Evolutionary conservation across 306 rosid genomes (phyloP).

Genomic region (Boehmeria nivea): DNA sequence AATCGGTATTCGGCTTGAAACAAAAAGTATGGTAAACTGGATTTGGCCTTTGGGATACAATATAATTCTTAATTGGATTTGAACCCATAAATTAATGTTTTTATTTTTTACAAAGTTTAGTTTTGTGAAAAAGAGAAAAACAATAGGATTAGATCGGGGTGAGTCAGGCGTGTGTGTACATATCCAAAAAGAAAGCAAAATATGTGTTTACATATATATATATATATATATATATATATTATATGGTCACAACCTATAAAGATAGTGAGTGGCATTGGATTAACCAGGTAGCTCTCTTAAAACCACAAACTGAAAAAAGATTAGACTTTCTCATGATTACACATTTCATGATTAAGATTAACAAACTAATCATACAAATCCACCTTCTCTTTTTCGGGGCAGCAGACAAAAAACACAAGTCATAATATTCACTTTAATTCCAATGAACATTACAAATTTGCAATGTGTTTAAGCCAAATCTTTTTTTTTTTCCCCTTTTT

Average conservation of each 20-base stretch:
- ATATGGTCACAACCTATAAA: neutral
- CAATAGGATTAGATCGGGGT: neutral
- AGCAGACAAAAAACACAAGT: too few relatives aligned
- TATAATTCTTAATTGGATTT: too few relatives aligned
- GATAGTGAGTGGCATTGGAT: slow-evolving; percentile 24
- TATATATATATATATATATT: neutral
- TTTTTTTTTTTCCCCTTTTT: too few relatives aligned
- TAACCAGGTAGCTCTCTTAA: slow-evolving; percentile 34
- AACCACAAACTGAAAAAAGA: slow-evolving; percentile 11
- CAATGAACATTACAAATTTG: too few relatives aligned
- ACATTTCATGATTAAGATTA: neutral
- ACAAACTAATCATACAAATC: neutral
- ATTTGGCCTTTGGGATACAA: too few relatives aligned
- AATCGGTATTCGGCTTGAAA: too few relatives aligned
- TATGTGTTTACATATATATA: neutral
- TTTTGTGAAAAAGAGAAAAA: neutral
- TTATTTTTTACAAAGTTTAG: neutral
- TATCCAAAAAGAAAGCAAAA: neutral
- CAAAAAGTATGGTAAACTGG: too few relatives aligned
- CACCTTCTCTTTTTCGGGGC: too few relatives aligned
- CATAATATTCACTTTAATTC: too few relatives aligned
- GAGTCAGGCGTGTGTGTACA: neutral
- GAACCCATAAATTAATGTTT: too few relatives aligned
- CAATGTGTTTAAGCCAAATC: too few relatives aligned
- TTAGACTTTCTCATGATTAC: neutral